Evolutionary conservation across 2,329 filamentous ascomycete genomes (phyloP).

Genomic region (Calonectria naviculata): DNA sequence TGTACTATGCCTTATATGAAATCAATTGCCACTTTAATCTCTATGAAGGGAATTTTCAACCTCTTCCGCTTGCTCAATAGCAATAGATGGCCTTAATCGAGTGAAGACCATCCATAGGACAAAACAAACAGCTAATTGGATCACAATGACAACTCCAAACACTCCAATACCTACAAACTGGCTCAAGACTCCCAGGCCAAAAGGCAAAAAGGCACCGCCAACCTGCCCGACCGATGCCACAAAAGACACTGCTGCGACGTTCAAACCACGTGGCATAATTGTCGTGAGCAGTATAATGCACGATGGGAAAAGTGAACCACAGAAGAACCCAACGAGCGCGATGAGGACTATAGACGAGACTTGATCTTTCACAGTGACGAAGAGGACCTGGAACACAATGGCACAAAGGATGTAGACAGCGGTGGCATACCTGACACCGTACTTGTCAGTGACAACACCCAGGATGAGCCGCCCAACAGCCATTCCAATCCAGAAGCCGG

Average conservation of each 20-base stretch:
- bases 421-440: conserved; percentile 24
- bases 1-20: too few relatives aligned
- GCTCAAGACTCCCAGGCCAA: conserved; percentile 2
- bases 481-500: conserved; percentile 58
- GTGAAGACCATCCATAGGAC: neutral
- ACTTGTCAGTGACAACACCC: conserved; percentile 44
- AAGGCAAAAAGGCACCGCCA: conserved; percentile 55
- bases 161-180: neutral
- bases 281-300: neutral
- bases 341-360: neutral
- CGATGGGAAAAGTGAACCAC: neutral
- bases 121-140: neutral
- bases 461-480: conserved; percentile 50
- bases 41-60: neutral
- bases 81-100: neutral
- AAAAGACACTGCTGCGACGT: conserved; percentile 56
- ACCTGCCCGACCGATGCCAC: conserved; percentile 56
- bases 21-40: too few relatives aligned
- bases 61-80: neutral
- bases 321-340: neutral
- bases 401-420: neutral
- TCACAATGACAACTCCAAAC: neutral
- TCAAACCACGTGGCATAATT: conserved; percentile 35
- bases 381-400: neutral
- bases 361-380: neutral